Base-by-base conservation (phyloP, 1,284 basidiomycete genomes). In the Apiotrichum siamense region DNA sequence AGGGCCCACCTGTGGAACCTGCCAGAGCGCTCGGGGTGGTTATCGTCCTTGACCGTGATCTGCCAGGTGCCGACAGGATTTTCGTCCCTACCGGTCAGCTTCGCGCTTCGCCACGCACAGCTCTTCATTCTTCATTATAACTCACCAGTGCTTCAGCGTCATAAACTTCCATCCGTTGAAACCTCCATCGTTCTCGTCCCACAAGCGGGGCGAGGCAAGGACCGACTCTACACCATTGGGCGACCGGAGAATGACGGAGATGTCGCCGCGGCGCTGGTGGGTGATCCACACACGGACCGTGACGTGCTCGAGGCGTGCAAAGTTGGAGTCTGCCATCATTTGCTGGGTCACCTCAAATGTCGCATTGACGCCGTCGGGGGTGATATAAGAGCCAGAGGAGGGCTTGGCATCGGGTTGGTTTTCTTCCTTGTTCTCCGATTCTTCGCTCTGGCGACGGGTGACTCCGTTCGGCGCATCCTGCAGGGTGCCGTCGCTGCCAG, bases 91-190 rank as follows among this genome's bases (percentile, higher is more conserved):
- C 38, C 47, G 54, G 21, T 37, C 27, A 50, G 24, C 13, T 10
- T n/a, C 13, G n/a, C 39, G 3, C 13, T 7, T 20, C n/a, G 5
- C 7, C 6, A 44, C 27, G 18, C 31, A 3, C 12, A 27, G 12
- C n/a, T n/a, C 17, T 31, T 36, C 17, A 36, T 15, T 18, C n/a
- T 18, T 11, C 15, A 18, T 20, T 10, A 18, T 11, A 18, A 74
- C 83, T 66, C 54, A 91, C 96, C 96, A 99, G 71, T 99, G 96
- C 75, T 98, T 98, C 50, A 98, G 83, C 23, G 85, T 83, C 93
- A 97, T 98, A 70, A 99, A 99, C 20, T 83, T 86, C 96, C 96
- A 99, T 0, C 91, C 93, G 24, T 83, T 83, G 71, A 82, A 96
- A 6, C 96, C 96, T 11, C 78, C 79, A 4, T 65, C 70, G 13